Percentiles rank a stretch among this genome's conserved stretches.
Conservation (phyloP, 1,284 basidiomycete genomes). For the Trichosporon sp. region DNA sequence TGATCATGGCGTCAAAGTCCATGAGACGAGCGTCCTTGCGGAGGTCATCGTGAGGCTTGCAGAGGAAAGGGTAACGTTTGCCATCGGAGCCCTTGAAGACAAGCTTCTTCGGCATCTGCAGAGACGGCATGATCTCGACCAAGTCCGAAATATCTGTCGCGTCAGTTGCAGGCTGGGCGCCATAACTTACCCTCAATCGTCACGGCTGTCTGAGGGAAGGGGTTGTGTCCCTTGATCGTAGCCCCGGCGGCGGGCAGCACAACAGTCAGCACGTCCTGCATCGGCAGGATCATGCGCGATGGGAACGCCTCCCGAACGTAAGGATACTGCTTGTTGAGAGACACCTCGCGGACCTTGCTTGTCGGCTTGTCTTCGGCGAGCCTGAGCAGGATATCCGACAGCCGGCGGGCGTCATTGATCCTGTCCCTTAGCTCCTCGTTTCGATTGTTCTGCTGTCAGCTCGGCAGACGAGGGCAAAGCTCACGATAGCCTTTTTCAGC, state of each 20-base stretch:
- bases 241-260: slow-evolving; percentile 67
- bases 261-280: slow-evolving; percentile 91
- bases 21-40: slow-evolving; percentile 96
- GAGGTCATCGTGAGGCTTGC: slow-evolving; percentile 96
- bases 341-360: slow-evolving; percentile 30
- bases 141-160: slow-evolving; percentile 65
- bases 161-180: background rate
- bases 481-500: slow-evolving; percentile 39
- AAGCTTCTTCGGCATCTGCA: slow-evolving; percentile 90
- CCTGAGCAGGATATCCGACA: slow-evolving; percentile 33
- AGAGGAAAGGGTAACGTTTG: slow-evolving; percentile 81
- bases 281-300: slow-evolving; percentile 73
- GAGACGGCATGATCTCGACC: slow-evolving; percentile 85
- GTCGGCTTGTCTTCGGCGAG: slow-evolving; percentile 41
- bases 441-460: background rate
- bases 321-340: slow-evolving; percentile 54
- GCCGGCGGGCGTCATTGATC: slow-evolving; percentile 43
- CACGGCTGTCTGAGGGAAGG: slow-evolving; percentile 73
- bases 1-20: slow-evolving; percentile 98
- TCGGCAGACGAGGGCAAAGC: background rate
- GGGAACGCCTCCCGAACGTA: slow-evolving; percentile 57
- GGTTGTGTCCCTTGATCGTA: slow-evolving; percentile 63
- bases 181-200: slow-evolving; percentile 63
- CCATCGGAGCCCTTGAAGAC: slow-evolving; percentile 80
- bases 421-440: slow-evolving; percentile 34